A percentile compares a stretch with the other conserved stretches of the same genome.
These are phyloP conservation scores for Argentina anserina DNA, from an alignment of 306 rosid genomes.

Conservation along the genomic window DNA sequence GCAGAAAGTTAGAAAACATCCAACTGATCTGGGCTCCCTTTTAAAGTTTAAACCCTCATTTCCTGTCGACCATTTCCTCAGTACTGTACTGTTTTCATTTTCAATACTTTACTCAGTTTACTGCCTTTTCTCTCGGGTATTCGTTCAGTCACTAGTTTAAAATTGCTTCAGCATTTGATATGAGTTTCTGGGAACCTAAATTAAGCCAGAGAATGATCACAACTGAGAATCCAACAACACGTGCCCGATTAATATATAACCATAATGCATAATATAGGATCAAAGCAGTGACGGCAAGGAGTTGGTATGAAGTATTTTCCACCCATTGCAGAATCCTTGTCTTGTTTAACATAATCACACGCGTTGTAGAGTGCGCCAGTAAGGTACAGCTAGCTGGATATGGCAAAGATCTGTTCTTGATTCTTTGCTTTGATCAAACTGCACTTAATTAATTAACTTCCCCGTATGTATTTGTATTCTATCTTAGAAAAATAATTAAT, in stretches of 20 bases:
- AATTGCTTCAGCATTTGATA: not conserved
- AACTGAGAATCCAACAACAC: not conserved
- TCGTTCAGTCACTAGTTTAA: not conserved
- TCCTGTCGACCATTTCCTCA: constrained; percentile 54
- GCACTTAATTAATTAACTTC: not conserved
- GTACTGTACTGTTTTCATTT: constrained; percentile 10
- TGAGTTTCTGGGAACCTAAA: constrained; percentile 13
- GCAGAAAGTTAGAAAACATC: constrained; percentile 11
- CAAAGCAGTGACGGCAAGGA: constrained; percentile 2
- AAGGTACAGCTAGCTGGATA: constrained; percentile 15
- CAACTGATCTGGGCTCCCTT: constrained; percentile 13
- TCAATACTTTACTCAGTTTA: not conserved
- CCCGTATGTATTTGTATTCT: not conserved
- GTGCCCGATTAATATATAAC: not conserved
- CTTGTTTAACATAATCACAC: constrained; percentile 21
- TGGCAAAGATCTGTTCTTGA: constrained; percentile 20
- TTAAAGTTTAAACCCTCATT: constrained; percentile 18
- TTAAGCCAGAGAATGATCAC: not conserved
- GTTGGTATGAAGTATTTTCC: constrained; percentile 15
- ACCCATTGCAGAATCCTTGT: constrained; percentile 14
- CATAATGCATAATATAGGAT: not conserved
- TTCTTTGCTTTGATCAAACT: not conserved
- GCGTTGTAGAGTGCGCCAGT: constrained; percentile 27
- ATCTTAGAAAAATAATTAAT: not conserved
- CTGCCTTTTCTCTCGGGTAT: not conserved